Conservation (phyloP, 768 basidiomycete genomes). For the Leccinum olivaceopallidum region DNA sequence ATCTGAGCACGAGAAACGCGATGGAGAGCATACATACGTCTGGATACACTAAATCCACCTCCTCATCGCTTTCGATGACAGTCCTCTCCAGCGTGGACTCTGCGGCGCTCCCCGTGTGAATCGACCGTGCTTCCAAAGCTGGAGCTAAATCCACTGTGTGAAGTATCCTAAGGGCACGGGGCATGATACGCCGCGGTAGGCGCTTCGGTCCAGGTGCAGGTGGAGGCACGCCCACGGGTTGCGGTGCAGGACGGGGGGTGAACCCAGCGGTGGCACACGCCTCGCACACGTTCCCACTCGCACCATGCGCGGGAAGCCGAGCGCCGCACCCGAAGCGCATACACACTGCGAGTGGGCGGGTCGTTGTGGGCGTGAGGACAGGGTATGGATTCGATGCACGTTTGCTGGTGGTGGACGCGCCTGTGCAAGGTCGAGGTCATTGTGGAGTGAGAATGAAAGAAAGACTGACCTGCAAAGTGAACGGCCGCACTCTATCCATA, state of each 20-base stretch:
- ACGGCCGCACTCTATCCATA: no score
- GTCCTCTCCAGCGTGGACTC: background rate
- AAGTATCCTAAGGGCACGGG: background rate
- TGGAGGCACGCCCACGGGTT: background rate
- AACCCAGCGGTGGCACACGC: constrained; percentile 14
- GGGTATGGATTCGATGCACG: no score
- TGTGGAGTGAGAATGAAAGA: no score
- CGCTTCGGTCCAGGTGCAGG: background rate
- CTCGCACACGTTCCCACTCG: constrained; percentile 11
- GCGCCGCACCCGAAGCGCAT: constrained; percentile 24
- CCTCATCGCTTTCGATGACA: constrained; percentile 2
- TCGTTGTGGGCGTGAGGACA: no score
- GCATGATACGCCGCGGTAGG: constrained; percentile 2
- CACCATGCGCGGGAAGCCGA: constrained; percentile 1
- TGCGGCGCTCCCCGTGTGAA: background rate
- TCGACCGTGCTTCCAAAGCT: no score
- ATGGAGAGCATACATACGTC: constrained; percentile 14
- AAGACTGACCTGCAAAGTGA: no score
- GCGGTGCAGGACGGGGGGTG: background rate
- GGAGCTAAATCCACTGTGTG: background rate
- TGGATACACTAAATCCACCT: constrained; percentile 26
- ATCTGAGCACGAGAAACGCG: background rate
- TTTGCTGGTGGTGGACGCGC: no score
- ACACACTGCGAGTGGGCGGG: constrained; percentile 5
- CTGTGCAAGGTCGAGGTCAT: no score